Evolutionary conservation across 345 rosid genomes (phyloP).

Genomic region (Salix dunnii): DNA sequence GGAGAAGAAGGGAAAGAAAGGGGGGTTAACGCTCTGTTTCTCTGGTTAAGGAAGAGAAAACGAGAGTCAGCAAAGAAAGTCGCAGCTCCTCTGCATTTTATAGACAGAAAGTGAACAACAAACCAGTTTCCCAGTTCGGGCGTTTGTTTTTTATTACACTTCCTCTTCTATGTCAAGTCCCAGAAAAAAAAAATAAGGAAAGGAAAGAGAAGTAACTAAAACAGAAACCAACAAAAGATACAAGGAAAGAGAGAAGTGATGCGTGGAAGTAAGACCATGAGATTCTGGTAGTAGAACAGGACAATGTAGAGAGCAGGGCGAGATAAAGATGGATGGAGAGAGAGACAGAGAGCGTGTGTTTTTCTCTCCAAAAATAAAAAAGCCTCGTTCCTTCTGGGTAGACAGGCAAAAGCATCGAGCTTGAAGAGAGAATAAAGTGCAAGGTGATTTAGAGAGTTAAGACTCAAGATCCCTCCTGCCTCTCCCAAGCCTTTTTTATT

Average conservation of each 20-base stretch:
- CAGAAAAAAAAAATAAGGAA: constrained; percentile 11
- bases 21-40: constrained; percentile 17
- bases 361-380: constrained; percentile 9
- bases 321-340: background rate
- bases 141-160: constrained; percentile 6
- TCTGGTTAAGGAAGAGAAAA: constrained; percentile 31
- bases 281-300: constrained; percentile 46
- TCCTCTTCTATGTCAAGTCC: constrained; percentile 8
- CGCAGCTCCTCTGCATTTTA: constrained; percentile 34
- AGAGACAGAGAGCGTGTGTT: constrained; percentile 23
- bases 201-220: constrained; percentile 23
- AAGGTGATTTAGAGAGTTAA: constrained; percentile 14
- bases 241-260: constrained; percentile 17
- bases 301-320: constrained; percentile 40
- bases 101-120: constrained; percentile 14
- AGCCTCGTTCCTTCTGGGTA: constrained; percentile 38
- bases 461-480: constrained; percentile 4
- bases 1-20: constrained; percentile 17
- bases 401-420: constrained; percentile 45
- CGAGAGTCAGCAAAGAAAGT: constrained; percentile 22
- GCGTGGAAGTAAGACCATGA: constrained; percentile 41
- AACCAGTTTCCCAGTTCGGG: constrained; percentile 18
- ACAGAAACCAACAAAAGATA: constrained; percentile 8
- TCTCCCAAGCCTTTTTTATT: constrained; percentile 19
- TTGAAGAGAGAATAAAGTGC: constrained; percentile 51